Conservation (phyloP, 2,329 filamentous ascomycete species). For the Calonectria pseudoreteaudii region DNA sequence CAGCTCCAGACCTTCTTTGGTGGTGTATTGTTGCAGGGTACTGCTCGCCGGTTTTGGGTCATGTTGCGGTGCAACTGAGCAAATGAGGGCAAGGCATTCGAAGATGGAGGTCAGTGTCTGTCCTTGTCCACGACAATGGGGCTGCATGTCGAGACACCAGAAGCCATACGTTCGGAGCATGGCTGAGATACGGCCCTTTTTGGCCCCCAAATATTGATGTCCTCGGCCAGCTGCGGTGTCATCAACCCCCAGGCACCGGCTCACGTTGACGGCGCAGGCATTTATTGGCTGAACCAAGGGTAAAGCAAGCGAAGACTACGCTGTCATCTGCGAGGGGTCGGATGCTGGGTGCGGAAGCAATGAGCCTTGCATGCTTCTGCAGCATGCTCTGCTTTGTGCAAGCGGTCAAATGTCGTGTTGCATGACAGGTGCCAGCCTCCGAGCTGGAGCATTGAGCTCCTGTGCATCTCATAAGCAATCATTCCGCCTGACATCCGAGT, state of each 20-base stretch:
- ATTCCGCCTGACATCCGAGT: not conserved
- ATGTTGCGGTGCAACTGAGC: conserved; percentile 12
- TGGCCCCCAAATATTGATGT: conserved; percentile 14
- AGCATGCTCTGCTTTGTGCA: conserved; percentile 18
- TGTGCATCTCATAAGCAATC: not conserved
- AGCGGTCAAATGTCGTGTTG: conserved; percentile 12
- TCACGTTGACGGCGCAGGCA: not conserved
- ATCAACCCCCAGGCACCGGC: conserved; percentile 23
- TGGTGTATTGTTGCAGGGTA: conserved; percentile 15
- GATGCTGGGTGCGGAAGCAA: conserved; percentile 16
- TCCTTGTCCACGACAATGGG: not conserved
- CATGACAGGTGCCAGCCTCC: conserved; percentile 4
- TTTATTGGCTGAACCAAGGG: conserved; percentile 10
- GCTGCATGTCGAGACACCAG: conserved; percentile 11
- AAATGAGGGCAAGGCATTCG: conserved; percentile 4
- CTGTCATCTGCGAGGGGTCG: conserved; percentile 14
- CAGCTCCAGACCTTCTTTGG: conserved; percentile 9
- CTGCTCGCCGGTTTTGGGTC: conserved; percentile 4
- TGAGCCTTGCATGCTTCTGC: conserved; percentile 26
- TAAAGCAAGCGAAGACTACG: conserved; percentile 14
- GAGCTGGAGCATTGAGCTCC: not conserved
- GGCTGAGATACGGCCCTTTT: conserved; percentile 6
- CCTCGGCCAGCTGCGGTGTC: conserved; percentile 15
- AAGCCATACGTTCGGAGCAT: conserved; percentile 2
- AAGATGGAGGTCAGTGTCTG: conserved; percentile 1